Conservation (phyloP, 2,329 filamentous ascomycete genomes). For the Fonsecaea pugnacius region DNA sequence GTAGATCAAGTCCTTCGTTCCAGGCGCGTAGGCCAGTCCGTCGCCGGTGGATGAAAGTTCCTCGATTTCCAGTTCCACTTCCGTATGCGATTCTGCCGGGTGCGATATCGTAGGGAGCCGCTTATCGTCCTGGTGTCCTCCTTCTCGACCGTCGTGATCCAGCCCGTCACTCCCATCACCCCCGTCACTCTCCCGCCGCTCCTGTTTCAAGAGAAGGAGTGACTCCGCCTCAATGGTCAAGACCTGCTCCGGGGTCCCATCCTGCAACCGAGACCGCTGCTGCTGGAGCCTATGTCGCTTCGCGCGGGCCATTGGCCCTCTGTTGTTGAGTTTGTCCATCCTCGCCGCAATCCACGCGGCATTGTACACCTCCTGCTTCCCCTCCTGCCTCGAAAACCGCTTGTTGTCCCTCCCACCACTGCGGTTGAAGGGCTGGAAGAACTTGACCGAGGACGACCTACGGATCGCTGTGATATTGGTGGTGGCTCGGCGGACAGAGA, state of each 20-base stretch:
- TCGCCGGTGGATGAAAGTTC: slow-evolving; percentile 91
- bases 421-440: background rate
- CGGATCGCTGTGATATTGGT: background rate
- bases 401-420: background rate
- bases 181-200: background rate
- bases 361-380: slow-evolving; percentile 17
- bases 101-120: background rate
- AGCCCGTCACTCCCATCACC: background rate
- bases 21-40: slow-evolving; percentile 73
- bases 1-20: slow-evolving; percentile 57
- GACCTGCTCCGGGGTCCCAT: slow-evolving; percentile 30
- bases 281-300: slow-evolving; percentile 16
- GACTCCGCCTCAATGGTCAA: slow-evolving; percentile 25
- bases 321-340: slow-evolving; percentile 14
- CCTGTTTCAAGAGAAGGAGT: slow-evolving; percentile 13
- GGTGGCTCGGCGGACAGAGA: background rate
- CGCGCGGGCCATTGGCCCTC: background rate
- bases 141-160: background rate
- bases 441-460: background rate
- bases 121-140: background rate
- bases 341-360: slow-evolving; percentile 21
- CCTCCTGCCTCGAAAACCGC: too few relatives aligned
- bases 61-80: slow-evolving; percentile 80
- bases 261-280: background rate
- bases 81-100: slow-evolving; percentile 41